phyloP scores from a whole-genome alignment of 2,329 filamentous ascomycete species.

The Berkeleyomyces basicola region DNA sequence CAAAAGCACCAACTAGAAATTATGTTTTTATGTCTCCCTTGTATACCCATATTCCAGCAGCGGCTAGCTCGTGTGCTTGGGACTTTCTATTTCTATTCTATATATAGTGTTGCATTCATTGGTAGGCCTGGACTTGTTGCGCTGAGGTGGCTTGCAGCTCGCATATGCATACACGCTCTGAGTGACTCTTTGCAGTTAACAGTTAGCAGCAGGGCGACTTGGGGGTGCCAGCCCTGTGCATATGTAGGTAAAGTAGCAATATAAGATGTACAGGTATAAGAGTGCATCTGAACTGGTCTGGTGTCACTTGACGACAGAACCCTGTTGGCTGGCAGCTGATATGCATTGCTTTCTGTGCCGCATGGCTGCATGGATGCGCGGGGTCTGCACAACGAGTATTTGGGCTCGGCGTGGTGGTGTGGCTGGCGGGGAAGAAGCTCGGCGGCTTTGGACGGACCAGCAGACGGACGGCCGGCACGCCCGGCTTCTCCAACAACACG shows the following conservation, averaged over 20 bases:
- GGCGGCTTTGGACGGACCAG: background rate
- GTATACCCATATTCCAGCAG: background rate
- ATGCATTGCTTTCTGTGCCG: background rate
- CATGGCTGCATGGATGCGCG: no score
- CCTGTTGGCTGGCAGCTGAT: background rate
- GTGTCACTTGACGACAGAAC: background rate
- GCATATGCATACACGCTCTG: background rate
- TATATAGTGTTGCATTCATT: no score
- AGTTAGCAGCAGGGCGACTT: background rate
- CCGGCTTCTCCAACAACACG: background rate
- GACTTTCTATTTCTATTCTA: background rate
- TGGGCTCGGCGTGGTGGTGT: no score
- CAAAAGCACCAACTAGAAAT: no score
- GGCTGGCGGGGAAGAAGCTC: no score
- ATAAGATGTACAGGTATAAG: background rate
- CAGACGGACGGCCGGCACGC: no score
- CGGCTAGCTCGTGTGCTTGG: background rate
- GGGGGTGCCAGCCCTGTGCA: background rate
- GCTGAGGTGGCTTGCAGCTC: background rate
- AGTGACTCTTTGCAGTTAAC: background rate
- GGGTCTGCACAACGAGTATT: no score
- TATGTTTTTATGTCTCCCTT: background rate
- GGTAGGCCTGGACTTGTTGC: background rate
- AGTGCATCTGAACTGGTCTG: background rate
- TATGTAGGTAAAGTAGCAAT: no score